Base-by-base conservation (phyloP, 768 basidiomycete genomes). In the Russula vinacea region DNA sequence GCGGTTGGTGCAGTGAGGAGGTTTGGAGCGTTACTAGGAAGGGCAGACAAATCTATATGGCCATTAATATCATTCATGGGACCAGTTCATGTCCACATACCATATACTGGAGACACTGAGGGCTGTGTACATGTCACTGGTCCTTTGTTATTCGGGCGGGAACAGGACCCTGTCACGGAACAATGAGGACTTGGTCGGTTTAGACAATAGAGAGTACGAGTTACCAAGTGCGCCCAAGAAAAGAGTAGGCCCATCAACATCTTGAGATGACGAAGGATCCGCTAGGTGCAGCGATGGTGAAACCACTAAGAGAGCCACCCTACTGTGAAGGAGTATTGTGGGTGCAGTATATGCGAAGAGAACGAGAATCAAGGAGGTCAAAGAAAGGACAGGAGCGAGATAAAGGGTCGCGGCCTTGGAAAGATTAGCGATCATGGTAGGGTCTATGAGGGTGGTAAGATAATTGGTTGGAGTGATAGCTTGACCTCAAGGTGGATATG, bases 261-360 rank as follows among this genome's bases (percentile, higher is more conserved):
- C 68, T 26, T 58, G 69, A 56, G 69, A 66, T 62, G 67, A 67
- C 17, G 52, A 62, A 33, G 77, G 70, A 22, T 78, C 72, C 0
- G 78, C 78, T 63, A 81, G 72, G 24, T 66, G 56, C 10, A 79
- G 75, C 2, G 85, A 85, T 13, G 88, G 88, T 2, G 79, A 78
- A 3, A 92, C 85, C 2, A 78, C 82, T 51, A 90, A 76, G 40
- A 92, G 78, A 7, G 87, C 79, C 22, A 92, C 88, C 67, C 80
- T 79, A 67, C 79, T 78, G 37, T 84, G 81, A 13, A 91, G 77
- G 70, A 88, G 73, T 56, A 84, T 68, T 5, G 76, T 77, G 0
- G 90, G 90, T 0, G 90, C 82, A n/a, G 90, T 75, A 66, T 83
- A 89, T 5, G 85, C 81, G 66, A 92, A 83, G 2, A 90, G 71